Percentiles rank a stretch among this genome's conserved stretches.
Evolutionary conservation across 148 eudicot genomes (phyloP).

Genomic region (Vaccinium macrocarpon): DNA sequence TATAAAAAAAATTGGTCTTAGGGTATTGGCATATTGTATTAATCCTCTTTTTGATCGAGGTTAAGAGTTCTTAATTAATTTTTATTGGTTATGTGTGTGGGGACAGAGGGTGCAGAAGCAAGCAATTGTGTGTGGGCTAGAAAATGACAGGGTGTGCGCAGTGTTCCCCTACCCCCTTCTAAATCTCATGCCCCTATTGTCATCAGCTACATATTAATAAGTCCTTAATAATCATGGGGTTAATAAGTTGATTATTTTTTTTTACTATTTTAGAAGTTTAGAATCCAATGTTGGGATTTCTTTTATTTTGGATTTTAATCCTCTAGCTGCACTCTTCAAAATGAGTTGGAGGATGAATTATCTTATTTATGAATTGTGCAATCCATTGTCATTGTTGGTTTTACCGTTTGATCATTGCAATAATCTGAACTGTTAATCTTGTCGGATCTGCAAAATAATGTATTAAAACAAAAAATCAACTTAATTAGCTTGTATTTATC

Average conservation of each 20-base stretch:
- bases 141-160: constrained; percentile 7
- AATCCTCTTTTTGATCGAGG: not conserved
- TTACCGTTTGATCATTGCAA: too few species aligned
- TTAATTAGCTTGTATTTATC: too few species aligned
- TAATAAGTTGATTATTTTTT: not conserved
- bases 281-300: not conserved
- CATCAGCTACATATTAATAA: not conserved
- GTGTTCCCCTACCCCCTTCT: not conserved
- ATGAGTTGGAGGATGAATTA: not conserved
- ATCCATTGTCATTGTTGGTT: too few species aligned
- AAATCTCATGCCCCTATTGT: not conserved
- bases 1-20: not conserved
- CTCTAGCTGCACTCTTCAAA: not conserved
- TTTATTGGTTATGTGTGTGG: not conserved
- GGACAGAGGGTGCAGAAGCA: not conserved
- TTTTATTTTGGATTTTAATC: not conserved
- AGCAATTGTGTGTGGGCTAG: not conserved
- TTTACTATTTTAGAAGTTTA: not conserved
- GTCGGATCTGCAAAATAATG: too few species aligned
- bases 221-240: not conserved
- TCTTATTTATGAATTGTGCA: too few species aligned
- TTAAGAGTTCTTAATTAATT: not conserved
- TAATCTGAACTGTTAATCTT: too few species aligned
- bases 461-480: too few species aligned
- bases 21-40: not conserved